These are phyloP conservation scores for Bipolaris gigantea DNA, from an alignment of 2,329 filamentous ascomycete genomes.

Conservation along the genomic window DNA sequence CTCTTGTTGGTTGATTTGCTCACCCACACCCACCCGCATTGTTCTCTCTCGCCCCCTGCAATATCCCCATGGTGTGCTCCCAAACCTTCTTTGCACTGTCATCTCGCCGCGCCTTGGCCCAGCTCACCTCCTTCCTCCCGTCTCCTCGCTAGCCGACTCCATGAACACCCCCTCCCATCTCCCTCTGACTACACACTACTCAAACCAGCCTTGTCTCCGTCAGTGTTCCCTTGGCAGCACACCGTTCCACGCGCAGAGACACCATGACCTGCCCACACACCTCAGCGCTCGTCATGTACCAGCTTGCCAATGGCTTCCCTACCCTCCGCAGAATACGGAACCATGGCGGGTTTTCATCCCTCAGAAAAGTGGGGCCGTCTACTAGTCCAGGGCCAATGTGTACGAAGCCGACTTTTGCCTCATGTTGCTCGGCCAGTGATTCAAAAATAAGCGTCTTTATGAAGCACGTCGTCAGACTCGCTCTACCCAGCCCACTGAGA, in stretches of 20 bases:
- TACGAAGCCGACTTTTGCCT: conserved; percentile 33
- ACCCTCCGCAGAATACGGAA: conserved; percentile 32
- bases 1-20: neutral
- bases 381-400: conserved; percentile 43
- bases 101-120: conserved; percentile 22
- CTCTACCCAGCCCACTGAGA: conserved; percentile 41
- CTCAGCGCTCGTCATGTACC: conserved; percentile 25
- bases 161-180: conserved; percentile 35
- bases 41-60: neutral
- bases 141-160: conserved; percentile 26
- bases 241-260: conserved; percentile 30
- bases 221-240: conserved; percentile 28
- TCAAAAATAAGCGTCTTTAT: conserved; percentile 40
- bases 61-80: conserved; percentile 31
- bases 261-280: conserved; percentile 40
- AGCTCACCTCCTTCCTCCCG: conserved; percentile 22
- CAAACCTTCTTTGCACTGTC: conserved; percentile 36
- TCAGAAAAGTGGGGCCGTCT: conserved; percentile 32
- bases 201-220: conserved; percentile 10
- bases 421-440: conserved; percentile 25
- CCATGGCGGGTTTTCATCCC: conserved; percentile 32
- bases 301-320: conserved; percentile 26
- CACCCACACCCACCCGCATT: neutral
- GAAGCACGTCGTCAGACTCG: conserved; percentile 23
- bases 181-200: conserved; percentile 28